Percentiles rank a stretch among this genome's conserved stretches.
These are phyloP conservation scores for Casuarina equisetifolia DNA, from an alignment of 306 rosid genomes.

Conservation along the genomic window DNA sequence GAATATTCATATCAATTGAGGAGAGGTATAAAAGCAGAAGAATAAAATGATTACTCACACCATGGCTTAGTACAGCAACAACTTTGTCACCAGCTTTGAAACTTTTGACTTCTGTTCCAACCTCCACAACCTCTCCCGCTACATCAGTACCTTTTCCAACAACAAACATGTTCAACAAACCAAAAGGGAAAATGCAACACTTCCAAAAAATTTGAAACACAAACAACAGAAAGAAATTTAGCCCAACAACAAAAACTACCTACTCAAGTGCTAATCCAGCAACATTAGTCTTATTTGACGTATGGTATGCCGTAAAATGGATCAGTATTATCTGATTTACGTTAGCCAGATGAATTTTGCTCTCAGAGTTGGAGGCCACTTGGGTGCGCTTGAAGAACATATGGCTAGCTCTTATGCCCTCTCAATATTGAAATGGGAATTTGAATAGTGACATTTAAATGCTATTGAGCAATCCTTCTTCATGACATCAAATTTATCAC, in stretches of 20 bases:
- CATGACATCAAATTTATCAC: background rate
- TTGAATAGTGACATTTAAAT: background rate
- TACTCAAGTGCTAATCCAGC: background rate
- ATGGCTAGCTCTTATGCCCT: background rate
- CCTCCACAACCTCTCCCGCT: slow-evolving; percentile 65
- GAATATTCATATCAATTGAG: background rate
- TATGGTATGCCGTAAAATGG: background rate
- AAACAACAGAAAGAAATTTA: background rate
- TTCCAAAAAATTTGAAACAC: slow-evolving; percentile 13
- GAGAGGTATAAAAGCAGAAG: background rate
- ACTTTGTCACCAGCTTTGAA: slow-evolving; percentile 74
- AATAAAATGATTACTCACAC: slow-evolving; percentile 39
- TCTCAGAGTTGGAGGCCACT: background rate
- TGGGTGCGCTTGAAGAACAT: background rate
- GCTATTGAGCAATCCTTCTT: background rate
- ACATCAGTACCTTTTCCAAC: slow-evolving; percentile 59
- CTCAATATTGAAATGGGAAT: background rate
- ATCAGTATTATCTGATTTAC: background rate
- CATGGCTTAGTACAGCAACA: slow-evolving; percentile 29
- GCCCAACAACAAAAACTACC: background rate
- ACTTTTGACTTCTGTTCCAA: slow-evolving; percentile 56
- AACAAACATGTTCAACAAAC: slow-evolving; percentile 6
- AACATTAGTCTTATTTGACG: background rate
- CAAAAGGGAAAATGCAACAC: background rate
- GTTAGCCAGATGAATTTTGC: background rate